Conservation (phyloP, 1,139 yeast genomes). For the Candida gigantensis region DNA sequence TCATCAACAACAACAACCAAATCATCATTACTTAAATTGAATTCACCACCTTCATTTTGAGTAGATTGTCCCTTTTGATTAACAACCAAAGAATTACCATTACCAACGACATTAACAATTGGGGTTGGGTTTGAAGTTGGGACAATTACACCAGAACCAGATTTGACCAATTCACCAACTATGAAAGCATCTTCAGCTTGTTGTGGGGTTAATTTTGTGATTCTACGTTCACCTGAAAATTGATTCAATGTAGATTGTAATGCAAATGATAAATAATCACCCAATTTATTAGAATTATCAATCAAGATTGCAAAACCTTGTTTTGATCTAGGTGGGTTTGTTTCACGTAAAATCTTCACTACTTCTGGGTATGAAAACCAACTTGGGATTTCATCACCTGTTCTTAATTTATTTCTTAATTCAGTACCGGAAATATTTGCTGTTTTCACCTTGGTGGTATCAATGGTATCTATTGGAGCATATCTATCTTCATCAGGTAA, state of each 20-base stretch:
- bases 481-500: conserved; percentile 94
- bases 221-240: conserved; percentile 83
- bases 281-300: conserved; percentile 53
- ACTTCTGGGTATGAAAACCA: conserved; percentile 99
- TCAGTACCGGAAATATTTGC: conserved; percentile 95
- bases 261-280: conserved; percentile 68
- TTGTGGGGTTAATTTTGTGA: conserved; percentile 61
- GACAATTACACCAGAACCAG: conserved; percentile 89
- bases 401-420: conserved; percentile 81
- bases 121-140: conserved; percentile 36
- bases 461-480: conserved; percentile 92
- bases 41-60: conserved; percentile 14
- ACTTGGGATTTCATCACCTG: conserved; percentile 86
- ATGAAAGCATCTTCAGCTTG: conserved; percentile 55
- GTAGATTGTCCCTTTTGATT: conserved; percentile 18
- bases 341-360: conserved; percentile 83
- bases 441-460: conserved; percentile 69
- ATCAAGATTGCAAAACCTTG: conserved; percentile 83
- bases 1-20: conserved; percentile 61
- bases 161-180: conserved; percentile 79
- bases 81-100: conserved; percentile 33
- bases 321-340: conserved; percentile 86
- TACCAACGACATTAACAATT: conserved; percentile 50
- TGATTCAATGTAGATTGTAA: conserved; percentile 89
- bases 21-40: conserved; percentile 17